phyloP scores from a whole-genome alignment of 2,329 filamentous ascomycete species.

The Pleoardoris graminearum region DNA sequence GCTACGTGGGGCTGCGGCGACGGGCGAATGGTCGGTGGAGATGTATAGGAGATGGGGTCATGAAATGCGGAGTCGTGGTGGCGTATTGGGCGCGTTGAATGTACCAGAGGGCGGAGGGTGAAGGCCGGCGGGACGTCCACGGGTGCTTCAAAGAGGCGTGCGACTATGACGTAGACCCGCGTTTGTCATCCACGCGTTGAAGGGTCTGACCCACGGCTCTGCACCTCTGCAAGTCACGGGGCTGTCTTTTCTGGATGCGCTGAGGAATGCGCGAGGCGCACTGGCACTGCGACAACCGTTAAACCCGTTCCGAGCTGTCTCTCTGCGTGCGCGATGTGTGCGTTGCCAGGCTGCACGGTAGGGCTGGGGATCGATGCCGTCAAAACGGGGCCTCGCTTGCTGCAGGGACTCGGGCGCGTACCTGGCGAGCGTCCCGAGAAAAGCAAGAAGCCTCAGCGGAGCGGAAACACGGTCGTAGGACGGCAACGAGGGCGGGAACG shows the following conservation, averaged over 20 bases:
- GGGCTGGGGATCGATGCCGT: conserved; percentile 1
- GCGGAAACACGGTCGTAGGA: conserved; percentile 1
- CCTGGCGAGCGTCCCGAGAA: background rate
- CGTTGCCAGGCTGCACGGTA: background rate
- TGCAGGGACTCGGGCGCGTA: conserved; percentile 2
- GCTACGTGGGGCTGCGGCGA: conserved; percentile 17
- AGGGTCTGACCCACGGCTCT: background rate
- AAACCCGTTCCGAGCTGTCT: background rate
- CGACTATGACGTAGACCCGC: conserved; percentile 5
- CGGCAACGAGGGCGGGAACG: conserved; percentile 7
- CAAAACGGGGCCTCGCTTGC: background rate
- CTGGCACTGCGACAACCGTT: background rate
- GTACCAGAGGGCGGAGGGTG: conserved; percentile 1
- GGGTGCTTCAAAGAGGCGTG: conserved; percentile 1
- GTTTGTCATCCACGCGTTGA: conserved; percentile 9
- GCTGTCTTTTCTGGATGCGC: background rate
- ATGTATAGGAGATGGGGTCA: conserved; percentile 25
- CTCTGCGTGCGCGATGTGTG: background rate
- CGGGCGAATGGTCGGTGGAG: conserved; percentile 15
- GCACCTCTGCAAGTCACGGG: background rate
- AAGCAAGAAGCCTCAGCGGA: background rate
- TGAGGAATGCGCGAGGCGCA: conserved; percentile 3
- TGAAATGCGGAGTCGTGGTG: conserved; percentile 24
- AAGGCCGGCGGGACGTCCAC: background rate
- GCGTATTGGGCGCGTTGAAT: background rate